Evolutionary conservation across 306 rosid genomes (phyloP), one percentile per base, ranked within the genome.

Genomic region (Canavalia ensiformis): DNA sequence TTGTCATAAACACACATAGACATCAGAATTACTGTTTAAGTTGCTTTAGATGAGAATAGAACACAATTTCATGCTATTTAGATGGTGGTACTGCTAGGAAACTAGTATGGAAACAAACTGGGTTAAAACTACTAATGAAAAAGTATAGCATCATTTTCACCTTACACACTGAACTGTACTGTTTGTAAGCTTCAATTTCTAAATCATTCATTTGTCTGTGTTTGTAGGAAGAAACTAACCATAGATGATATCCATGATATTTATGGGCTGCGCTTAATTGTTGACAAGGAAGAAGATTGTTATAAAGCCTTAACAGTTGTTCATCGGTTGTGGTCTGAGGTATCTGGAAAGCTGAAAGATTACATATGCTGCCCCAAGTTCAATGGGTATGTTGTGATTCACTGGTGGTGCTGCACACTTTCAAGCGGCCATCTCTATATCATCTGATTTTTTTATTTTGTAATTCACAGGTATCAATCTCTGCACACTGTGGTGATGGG

Each of bases 171-270:
- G 70, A 37, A 72, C 50, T 33, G 12, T 80, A 63, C 72, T 37
- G 47, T 64, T 37, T 76, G 11, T 77, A 62, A 47, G 10, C 75
- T 79, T 37, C 47, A 8, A 4, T 60, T 72, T 78, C 86, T 60
- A 42, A 46, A 39, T 50, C 39, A 8, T 52, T 74, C 68, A 56
- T 79, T 76, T 75, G 8, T 72, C 49, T 73, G 70, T 80, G 34
- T 84, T 63, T 81, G 89, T 83, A 96, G 99, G 84, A 96, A 96
- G 88, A 93, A 94, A 82, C 84, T 92, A 56, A 84, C 90, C 50
- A 88, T 94, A 85, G 89, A 91, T 84, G 93, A 92, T 81, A 94
- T 96, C 84, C 99, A 93, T 80, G 99, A 96, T 79, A 93, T 96
- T 63, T 89, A 93, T 63, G 99, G 99, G 56, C 84, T 96, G 55